Conservation (phyloP, 805 yeast species). For the Saccharomycopsis amapae region DNA sequence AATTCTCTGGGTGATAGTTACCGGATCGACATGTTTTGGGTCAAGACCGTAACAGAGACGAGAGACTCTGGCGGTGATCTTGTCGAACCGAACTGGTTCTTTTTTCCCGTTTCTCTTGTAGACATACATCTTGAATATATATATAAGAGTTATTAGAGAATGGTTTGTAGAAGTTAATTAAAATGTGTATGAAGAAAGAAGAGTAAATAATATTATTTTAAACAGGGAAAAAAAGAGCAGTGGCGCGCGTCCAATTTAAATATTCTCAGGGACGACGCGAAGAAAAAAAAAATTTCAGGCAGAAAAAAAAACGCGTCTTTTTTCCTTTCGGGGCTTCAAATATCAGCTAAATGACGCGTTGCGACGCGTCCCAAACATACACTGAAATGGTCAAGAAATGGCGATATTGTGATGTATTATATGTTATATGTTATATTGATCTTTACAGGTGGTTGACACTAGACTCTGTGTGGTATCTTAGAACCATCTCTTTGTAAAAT, state of each 20-base stretch:
- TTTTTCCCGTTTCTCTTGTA: constrained; percentile 88
- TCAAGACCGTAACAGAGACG: constrained; percentile 94
- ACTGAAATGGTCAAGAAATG: too few species aligned
- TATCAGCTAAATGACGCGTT: too few species aligned
- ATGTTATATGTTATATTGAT: too few species aligned
- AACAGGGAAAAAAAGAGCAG: background rate
- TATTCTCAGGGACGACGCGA: background rate
- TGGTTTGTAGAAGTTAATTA: background rate
- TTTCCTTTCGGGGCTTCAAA: too few species aligned
- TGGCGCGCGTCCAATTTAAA: background rate
- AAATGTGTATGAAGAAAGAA: background rate
- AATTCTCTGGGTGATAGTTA: constrained; percentile 90
- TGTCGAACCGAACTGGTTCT: constrained; percentile 92
- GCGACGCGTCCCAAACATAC: too few species aligned
- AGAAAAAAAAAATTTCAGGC: background rate
- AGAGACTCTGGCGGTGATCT: constrained; percentile 91
- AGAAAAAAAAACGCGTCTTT: too few species aligned
- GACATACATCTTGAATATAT: constrained; percentile 56
- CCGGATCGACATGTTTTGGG: constrained; percentile 87
- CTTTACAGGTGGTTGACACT: too few species aligned
- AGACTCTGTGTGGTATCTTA: too few species aligned
- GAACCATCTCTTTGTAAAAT: too few species aligned
- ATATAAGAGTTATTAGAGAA: background rate
- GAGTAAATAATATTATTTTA: background rate
- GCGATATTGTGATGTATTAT: too few species aligned